Evolutionary conservation across 75 land plant species (phyloP), one percentile per base, ranked within the genome.

Genomic region (Cupressus sempervirens): DNA sequence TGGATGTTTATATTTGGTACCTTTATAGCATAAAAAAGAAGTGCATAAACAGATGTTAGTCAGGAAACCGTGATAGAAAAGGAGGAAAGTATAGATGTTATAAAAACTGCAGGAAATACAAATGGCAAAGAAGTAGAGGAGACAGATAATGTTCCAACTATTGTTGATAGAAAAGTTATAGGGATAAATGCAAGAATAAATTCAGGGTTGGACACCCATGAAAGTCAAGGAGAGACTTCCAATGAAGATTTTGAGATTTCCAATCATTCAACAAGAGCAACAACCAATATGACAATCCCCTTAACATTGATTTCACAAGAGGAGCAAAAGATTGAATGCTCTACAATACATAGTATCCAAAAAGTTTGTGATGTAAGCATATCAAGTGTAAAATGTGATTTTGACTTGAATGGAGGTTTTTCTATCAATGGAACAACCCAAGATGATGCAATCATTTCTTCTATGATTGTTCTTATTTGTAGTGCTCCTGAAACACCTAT

Each of bases 381-480:
- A 20, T 86, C 87, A 52, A 70, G 76, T n/a, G 81, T 83, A 54
- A 93, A 89, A 85, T 86, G 88, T 65, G 94, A 87, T 86, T 95
- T 96, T 91, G 98, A 96, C 82, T 88, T 96, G 87, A 96, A 96
- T 88, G 98, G 95, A 89, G 98, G 98, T 0, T 87, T 94, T 77
- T 54, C 87, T 67, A 79, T 56, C 0, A 97, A 96, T 85, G 94
- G 92, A 16, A 83, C 76, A 45, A 86, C 84, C 23, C 92, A 91
- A 43, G 87, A 86, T 48, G 90, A 90, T 58, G 62, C 87, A 76
- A 30, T 82, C n/a, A 67, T 86, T 81, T 58, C 75, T 89, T 48
- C 83, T 48, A 40, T 83, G 77, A 58, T 86, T 87, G 41, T 83
- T 83, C n/a, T 86, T 76, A 56, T 62, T 87, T 73, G 34, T 76